These are phyloP conservation scores for Funneliformis caledonium DNA, from an alignment of 371 early-diverging fungal genomes.

Conservation along the genomic window DNA sequence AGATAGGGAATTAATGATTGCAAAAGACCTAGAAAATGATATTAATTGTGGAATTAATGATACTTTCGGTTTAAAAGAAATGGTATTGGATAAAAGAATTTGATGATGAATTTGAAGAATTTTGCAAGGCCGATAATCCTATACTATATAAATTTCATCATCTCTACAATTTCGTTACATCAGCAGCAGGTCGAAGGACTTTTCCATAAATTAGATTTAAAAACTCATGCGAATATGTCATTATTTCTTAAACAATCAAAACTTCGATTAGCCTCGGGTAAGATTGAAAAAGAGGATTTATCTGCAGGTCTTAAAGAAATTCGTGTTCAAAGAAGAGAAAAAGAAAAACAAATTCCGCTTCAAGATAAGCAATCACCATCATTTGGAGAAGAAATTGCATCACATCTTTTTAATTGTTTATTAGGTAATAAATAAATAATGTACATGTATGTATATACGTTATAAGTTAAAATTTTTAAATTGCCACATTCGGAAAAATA, in stretches of 20 bases:
- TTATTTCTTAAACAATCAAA: not conserved
- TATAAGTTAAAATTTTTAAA: not conserved
- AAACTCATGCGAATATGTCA: conserved; percentile 9
- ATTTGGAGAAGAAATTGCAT: not conserved
- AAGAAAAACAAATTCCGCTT: not conserved
- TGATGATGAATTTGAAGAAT: not conserved
- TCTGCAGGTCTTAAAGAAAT: not conserved
- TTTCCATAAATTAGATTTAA: conserved; percentile 29
- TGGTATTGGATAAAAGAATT: too few relatives aligned
- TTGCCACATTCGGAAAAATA: not conserved
- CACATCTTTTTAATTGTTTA: too few relatives aligned
- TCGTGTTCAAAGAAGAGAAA: not conserved
- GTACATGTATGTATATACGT: not conserved
- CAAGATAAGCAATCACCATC: not conserved
- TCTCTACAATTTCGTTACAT: not conserved
- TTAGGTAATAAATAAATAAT: too few relatives aligned
- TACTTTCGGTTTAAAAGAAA: not conserved
- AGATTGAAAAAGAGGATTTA: too few relatives aligned
- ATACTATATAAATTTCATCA: not conserved
- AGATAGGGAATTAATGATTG: too few relatives aligned
- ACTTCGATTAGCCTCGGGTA: not conserved
- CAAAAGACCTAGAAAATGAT: too few relatives aligned
- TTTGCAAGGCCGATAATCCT: not conserved
- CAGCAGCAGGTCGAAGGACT: conserved; percentile 24
- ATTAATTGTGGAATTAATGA: not conserved